Percentiles rank a stretch among this genome's conserved stretches.
Evolutionary conservation across 257 asterid genomes (phyloP).

Genomic region (Petunia secreta): DNA sequence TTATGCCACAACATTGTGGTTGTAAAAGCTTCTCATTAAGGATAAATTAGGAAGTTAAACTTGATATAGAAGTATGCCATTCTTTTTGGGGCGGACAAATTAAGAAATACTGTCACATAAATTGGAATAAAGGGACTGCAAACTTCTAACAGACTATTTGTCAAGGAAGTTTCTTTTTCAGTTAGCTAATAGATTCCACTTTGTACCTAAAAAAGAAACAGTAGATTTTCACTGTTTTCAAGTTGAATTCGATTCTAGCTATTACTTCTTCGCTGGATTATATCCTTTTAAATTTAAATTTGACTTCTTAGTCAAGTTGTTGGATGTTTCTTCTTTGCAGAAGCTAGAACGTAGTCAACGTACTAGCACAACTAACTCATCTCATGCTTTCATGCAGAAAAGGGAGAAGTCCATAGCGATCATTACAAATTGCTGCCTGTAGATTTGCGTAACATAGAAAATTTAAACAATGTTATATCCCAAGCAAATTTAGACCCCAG

Average conservation of each 20-base stretch:
- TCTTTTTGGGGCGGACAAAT: no score
- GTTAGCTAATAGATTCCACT: neutral
- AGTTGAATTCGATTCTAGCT: neutral
- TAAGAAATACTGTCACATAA: no score
- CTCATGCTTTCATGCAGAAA: slow-evolving; percentile 61
- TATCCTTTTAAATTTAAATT: neutral
- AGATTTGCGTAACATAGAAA: slow-evolving; percentile 75
- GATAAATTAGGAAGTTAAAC: no score
- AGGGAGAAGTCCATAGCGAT: slow-evolving; percentile 83
- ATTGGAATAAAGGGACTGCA: neutral
- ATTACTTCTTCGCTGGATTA: neutral
- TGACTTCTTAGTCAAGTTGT: neutral
- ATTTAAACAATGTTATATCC: slow-evolving; percentile 66
- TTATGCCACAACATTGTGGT: no score
- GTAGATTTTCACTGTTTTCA: neutral
- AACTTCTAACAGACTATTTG: neutral
- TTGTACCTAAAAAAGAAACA: neutral
- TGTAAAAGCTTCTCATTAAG: no score
- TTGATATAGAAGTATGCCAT: no score
- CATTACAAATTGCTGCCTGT: slow-evolving; percentile 94
- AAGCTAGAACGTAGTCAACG: no score
- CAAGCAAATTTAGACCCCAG: slow-evolving; percentile 86
- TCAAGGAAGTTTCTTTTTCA: neutral
- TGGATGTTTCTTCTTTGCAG: slow-evolving; percentile 9
- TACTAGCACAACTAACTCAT: slow-evolving; percentile 25